Evolutionary conservation across 2,329 filamentous ascomycete species (phyloP).

Genomic region (Colletotrichum destructivum): DNA sequence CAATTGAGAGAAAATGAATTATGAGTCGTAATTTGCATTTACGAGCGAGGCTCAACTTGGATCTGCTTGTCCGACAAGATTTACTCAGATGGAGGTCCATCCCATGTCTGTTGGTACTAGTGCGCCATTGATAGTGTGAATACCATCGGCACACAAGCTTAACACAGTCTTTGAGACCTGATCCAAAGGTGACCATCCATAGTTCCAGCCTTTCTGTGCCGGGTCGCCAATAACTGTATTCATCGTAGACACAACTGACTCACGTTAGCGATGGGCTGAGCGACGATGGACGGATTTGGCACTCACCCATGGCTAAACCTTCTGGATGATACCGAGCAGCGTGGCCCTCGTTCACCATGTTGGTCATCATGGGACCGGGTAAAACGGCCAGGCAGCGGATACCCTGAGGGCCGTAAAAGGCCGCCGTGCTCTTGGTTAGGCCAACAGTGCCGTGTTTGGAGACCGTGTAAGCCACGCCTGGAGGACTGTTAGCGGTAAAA

Average conservation of each 20-base stretch:
- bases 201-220: slow-evolving; percentile 19
- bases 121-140: slow-evolving; percentile 36
- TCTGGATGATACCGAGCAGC: slow-evolving; percentile 20
- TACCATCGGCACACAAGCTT: slow-evolving; percentile 27
- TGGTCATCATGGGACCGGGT: slow-evolving; percentile 70
- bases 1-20: neutral
- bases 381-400: slow-evolving; percentile 57
- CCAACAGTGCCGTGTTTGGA: slow-evolving; percentile 69
- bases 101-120: slow-evolving; percentile 33
- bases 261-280: neutral
- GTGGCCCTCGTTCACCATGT: slow-evolving; percentile 55
- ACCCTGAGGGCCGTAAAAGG: slow-evolving; percentile 67
- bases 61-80: too few species aligned
- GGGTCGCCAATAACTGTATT: slow-evolving; percentile 21
- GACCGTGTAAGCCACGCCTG: slow-evolving; percentile 65
- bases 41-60: too few species aligned
- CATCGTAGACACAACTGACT: slow-evolving; percentile 20
- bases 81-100: slow-evolving; percentile 26
- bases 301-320: slow-evolving; percentile 17
- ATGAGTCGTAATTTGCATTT: too few species aligned
- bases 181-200: slow-evolving; percentile 28
- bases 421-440: slow-evolving; percentile 70
- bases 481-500: neutral
- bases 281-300: neutral
- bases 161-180: slow-evolving; percentile 36